Evolutionary conservation across 1,284 basidiomycete genomes (phyloP).

Genomic region (Ustilago curta): DNA sequence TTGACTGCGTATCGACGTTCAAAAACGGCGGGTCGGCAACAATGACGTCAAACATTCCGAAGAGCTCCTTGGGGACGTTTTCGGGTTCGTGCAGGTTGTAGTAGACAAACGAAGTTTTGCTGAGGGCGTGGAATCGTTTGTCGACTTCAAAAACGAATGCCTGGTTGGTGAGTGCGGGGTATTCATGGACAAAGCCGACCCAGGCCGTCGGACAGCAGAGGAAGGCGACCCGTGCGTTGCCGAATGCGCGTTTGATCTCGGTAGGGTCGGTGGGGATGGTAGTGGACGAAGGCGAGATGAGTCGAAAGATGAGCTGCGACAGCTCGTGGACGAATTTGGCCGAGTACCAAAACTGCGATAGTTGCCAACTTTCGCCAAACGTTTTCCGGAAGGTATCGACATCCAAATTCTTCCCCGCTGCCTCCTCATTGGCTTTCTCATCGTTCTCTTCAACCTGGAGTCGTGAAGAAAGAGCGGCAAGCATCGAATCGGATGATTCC

Average conservation of each 20-base stretch:
- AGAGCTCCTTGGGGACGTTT: slow-evolving; percentile 42
- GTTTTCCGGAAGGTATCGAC: slow-evolving; percentile 56
- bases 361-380: slow-evolving; percentile 62
- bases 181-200: slow-evolving; percentile 66
- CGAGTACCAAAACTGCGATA: slow-evolving; percentile 51
- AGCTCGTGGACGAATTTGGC: slow-evolving; percentile 36
- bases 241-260: slow-evolving; percentile 10
- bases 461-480: slow-evolving; percentile 18
- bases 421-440: slow-evolving; percentile 26
- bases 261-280: slow-evolving; percentile 1
- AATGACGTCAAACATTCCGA: slow-evolving; percentile 61
- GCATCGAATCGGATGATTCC: slow-evolving; percentile 42
- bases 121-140: slow-evolving; percentile 62
- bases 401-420: slow-evolving; percentile 11
- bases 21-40: slow-evolving; percentile 68
- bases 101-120: slow-evolving; percentile 58
- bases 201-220: slow-evolving; percentile 69
- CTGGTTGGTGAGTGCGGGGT: slow-evolving; percentile 35
- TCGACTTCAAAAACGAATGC: slow-evolving; percentile 67
- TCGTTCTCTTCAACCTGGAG: slow-evolving; percentile 18
- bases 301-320: slow-evolving; percentile 27
- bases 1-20: slow-evolving; percentile 44
- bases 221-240: slow-evolving; percentile 56
- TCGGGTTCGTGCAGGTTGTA: slow-evolving; percentile 67
- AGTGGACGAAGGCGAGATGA: slow-evolving; percentile 10